Evolutionary conservation across 2,329 filamentous ascomycete genomes (phyloP).

Genomic region (Calonectria fujianensis): DNA sequence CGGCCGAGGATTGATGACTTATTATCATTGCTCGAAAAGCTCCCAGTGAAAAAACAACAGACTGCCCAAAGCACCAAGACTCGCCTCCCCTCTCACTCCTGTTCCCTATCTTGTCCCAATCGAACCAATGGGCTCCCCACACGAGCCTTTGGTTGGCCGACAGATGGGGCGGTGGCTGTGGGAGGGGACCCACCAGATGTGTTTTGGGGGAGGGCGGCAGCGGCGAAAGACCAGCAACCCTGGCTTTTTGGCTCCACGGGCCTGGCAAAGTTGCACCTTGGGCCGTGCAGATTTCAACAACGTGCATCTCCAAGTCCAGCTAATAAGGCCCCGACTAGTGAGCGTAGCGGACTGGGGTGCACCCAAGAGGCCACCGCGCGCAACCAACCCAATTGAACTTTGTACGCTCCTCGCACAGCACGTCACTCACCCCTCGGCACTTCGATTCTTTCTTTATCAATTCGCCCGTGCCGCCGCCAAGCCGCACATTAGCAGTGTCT

Average conservation of each 20-base stretch:
- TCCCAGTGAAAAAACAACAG: conserved; percentile 1
- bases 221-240: conserved; percentile 26
- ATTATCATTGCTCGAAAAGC: conserved; percentile 25
- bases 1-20: conserved; percentile 17
- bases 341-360: conserved; percentile 6
- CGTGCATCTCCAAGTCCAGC: conserved; percentile 30
- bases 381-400: conserved; percentile 12
- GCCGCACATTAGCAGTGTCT: not conserved
- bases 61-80: conserved; percentile 9
- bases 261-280: conserved; percentile 29
- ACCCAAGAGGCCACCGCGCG: conserved; percentile 8
- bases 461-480: conserved; percentile 22
- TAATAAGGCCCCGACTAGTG: conserved; percentile 23
- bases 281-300: conserved; percentile 33
- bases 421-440: conserved; percentile 12
- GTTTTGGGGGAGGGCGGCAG: conserved; percentile 18
- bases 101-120: conserved; percentile 38
- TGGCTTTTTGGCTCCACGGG: conserved; percentile 6
- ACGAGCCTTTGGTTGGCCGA: conserved; percentile 42
- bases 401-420: not conserved
- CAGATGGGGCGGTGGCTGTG: conserved; percentile 45
- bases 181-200: conserved; percentile 37
- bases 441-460: conserved; percentile 7
- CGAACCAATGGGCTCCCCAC: conserved; percentile 32
- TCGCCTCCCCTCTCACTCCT: not conserved